These are phyloP conservation scores for Peronospora tabacina DNA, from an alignment of 352 stramenopile species.

Conservation along the genomic window DNA sequence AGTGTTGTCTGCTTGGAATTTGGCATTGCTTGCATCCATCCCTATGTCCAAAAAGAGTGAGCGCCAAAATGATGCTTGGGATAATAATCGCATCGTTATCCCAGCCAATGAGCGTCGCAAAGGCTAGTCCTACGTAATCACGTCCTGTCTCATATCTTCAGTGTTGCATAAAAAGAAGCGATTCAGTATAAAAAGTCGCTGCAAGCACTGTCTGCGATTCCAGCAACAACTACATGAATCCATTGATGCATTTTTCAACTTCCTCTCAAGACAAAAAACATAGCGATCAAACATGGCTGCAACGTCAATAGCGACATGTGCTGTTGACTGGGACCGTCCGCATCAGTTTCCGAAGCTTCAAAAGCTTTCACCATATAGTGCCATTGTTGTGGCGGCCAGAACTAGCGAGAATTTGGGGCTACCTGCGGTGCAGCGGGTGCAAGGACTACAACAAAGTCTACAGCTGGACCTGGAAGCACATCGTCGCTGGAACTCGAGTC, in stretches of 20 bases:
- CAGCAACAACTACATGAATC: background rate
- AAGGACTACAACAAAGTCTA: slow-evolving; percentile 21
- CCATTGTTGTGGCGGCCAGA: slow-evolving; percentile 17
- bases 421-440: slow-evolving; percentile 11
- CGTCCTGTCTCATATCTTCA: slow-evolving; percentile 26
- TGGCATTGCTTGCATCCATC: background rate
- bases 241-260: slow-evolving; percentile 17
- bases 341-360: slow-evolving; percentile 22
- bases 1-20: slow-evolving; percentile 8
- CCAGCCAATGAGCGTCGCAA: slow-evolving; percentile 3
- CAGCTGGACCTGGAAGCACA: slow-evolving; percentile 31
- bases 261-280: slow-evolving; percentile 1
- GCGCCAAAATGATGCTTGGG: background rate
- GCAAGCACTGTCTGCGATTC: background rate
- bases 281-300: slow-evolving; percentile 6
- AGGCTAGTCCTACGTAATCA: background rate
- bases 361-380: slow-evolving; percentile 28
- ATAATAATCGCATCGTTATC: background rate
- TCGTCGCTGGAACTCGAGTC: slow-evolving; percentile 26
- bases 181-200: background rate
- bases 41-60: no score
- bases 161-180: slow-evolving; percentile 7
- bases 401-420: slow-evolving; percentile 13
- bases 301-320: slow-evolving; percentile 3
- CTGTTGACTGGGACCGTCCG: slow-evolving; percentile 13